A percentile compares a stretch with the other conserved stretches of the same genome.
Evolutionary conservation across 31 red algal genomes (phyloP).

Genomic region (Porphyra umbilicalis): DNA sequence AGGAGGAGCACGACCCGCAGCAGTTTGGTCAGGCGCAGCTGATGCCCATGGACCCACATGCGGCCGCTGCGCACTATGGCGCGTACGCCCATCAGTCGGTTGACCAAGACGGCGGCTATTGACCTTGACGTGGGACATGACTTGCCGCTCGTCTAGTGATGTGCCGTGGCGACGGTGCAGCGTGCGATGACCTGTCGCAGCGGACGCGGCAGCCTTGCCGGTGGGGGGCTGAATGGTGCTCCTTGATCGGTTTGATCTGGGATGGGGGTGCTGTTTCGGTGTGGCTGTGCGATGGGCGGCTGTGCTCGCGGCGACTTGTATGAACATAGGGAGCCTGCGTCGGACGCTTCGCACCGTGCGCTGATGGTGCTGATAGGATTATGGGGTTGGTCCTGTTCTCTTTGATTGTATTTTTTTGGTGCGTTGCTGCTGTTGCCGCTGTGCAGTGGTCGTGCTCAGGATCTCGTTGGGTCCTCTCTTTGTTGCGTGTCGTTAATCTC

Average conservation of each 20-base stretch:
- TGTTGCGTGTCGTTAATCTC: no score
- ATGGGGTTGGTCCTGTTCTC: background rate
- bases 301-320: background rate
- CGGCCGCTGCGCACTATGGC: background rate
- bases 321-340: background rate
- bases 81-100: background rate
- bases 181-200: background rate
- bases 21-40: constrained; percentile 12
- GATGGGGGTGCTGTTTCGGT: background rate
- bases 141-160: background rate
- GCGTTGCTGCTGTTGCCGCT: no score
- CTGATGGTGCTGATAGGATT: background rate
- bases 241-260: no score
- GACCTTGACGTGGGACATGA: background rate
- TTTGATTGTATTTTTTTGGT: background rate
- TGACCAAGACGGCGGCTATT: background rate
- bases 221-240: background rate
- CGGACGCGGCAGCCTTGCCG: background rate
- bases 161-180: background rate
- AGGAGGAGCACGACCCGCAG: constrained; percentile 12
- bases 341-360: background rate
- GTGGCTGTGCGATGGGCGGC: background rate
- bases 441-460: no score
- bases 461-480: no score
- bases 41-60: background rate